Evolutionary conservation across 768 basidiomycete species (phyloP).

Genomic region (Amanita pseudoporphyria): DNA sequence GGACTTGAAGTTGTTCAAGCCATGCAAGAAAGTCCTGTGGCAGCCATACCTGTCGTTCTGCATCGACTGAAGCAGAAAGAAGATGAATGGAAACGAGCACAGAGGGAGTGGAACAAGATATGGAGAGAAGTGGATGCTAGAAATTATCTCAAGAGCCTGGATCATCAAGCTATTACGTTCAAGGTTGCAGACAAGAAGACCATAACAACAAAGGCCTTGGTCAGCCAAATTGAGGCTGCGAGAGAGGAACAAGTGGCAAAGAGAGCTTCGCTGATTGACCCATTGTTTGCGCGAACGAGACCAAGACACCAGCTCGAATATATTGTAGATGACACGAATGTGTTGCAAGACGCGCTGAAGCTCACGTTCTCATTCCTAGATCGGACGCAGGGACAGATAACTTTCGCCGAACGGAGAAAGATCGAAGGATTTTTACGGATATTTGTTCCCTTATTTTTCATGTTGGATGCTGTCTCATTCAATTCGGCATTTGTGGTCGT

Average conservation of each 20-base stretch:
- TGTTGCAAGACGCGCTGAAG: constrained; percentile 83
- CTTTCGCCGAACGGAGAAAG: constrained; percentile 60
- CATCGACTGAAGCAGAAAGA: constrained; percentile 90
- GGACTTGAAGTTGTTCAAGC: constrained; percentile 76
- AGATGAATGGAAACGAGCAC: constrained; percentile 96
- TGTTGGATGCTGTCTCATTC: constrained; percentile 60
- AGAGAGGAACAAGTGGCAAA: constrained; percentile 75
- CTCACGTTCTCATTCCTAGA: constrained; percentile 87
- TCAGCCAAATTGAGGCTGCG: constrained; percentile 77
- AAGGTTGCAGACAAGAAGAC: constrained; percentile 86
- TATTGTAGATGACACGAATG: constrained; percentile 58
- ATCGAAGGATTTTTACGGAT: constrained; percentile 78
- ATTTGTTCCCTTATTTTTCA: constrained; percentile 69
- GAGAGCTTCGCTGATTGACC: constrained; percentile 52
- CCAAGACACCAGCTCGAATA: constrained; percentile 77
- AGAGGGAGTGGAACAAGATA: constrained; percentile 97
- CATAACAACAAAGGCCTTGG: constrained; percentile 63
- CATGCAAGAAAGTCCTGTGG: constrained; percentile 86
- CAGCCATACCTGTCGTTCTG: constrained; percentile 87
- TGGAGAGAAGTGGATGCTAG: constrained; percentile 95
- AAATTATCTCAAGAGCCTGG: constrained; percentile 89
- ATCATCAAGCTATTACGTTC: constrained; percentile 89
- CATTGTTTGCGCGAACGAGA: constrained; percentile 49
- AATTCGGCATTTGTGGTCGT: constrained; percentile 58
- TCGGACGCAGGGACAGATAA: constrained; percentile 70